A percentile compares a stretch with the other conserved stretches of the same genome.
These are phyloP conservation scores for Bassia scoparia DNA, from an alignment of 148 eudicot species.

Conservation along the genomic window DNA sequence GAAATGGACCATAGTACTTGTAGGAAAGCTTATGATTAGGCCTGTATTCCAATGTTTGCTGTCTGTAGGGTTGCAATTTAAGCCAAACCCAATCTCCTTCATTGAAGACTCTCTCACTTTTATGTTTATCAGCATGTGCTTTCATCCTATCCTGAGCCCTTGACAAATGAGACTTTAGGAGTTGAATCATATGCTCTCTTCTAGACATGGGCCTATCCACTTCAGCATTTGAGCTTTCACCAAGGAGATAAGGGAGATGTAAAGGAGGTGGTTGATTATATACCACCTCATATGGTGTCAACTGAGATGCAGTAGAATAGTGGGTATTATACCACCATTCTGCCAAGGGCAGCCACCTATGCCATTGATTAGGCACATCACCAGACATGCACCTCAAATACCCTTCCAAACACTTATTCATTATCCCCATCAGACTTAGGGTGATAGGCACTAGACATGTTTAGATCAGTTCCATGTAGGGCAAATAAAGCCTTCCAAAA, in stretches of 20 bases:
- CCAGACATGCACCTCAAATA: neutral
- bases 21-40: neutral
- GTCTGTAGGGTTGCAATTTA: constrained; percentile 2
- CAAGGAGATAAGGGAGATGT: neutral
- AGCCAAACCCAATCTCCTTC: constrained; percentile 1
- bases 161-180: neutral
- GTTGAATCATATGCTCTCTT: neutral
- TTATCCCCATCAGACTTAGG: too few species aligned
- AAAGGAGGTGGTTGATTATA: neutral
- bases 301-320: neutral
- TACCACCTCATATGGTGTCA: neutral
- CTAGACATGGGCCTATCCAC: neutral
- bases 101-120: neutral
- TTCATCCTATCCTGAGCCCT: constrained; percentile 4
- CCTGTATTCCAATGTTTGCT: neutral
- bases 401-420: too few species aligned
- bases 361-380: neutral
- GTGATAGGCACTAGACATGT: too few species aligned
- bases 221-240: neutral
- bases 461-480: too few species aligned
- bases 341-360: neutral
- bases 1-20: constrained; percentile 2
- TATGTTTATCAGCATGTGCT: neutral
- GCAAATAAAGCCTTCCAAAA: neutral
- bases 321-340: neutral